A percentile compares a stretch with the other conserved stretches of the same genome.
Evolutionary conservation across 2,329 filamentous ascomycete species (phyloP).

Genomic region (Clarireedia hainanense): DNA sequence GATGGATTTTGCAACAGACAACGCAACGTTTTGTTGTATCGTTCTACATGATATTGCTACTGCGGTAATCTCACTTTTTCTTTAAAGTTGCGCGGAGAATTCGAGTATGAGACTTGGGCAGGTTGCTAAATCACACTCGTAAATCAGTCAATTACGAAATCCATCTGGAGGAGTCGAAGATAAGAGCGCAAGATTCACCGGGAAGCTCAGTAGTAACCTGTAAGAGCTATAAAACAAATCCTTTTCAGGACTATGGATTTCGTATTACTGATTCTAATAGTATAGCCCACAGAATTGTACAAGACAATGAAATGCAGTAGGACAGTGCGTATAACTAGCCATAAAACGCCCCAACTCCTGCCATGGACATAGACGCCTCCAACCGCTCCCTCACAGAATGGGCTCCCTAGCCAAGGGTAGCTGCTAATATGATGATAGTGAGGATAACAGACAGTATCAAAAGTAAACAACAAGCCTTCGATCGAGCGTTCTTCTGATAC

Average conservation of each 20-base stretch:
- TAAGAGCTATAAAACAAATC: too few species aligned
- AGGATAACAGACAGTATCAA: slow-evolving; percentile 83
- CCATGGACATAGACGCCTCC: slow-evolving; percentile 4
- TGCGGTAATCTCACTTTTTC: too few species aligned
- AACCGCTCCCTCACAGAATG: background rate
- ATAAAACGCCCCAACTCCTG: slow-evolving; percentile 11
- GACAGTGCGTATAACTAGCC: background rate
- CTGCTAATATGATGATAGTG: slow-evolving; percentile 81
- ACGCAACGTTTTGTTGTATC: background rate
- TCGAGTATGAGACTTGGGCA: background rate
- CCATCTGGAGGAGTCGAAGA: too few species aligned
- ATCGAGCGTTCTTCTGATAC: slow-evolving; percentile 92
- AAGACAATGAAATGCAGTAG: background rate
- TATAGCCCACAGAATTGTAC: background rate
- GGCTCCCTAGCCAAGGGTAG: slow-evolving; percentile 58
- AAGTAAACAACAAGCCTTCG: slow-evolving; percentile 88
- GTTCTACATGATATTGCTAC: background rate
- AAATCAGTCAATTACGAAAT: too few species aligned
- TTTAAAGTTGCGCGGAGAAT: too few species aligned
- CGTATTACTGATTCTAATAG: background rate
- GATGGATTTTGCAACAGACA: background rate
- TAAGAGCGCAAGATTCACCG: too few species aligned
- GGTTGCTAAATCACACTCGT: background rate
- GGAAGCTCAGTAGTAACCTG: too few species aligned
- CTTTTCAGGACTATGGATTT: too few species aligned